These are phyloP conservation scores for Brassica cretica DNA, from an alignment of 345 rosid species.

Conservation along the genomic window DNA sequence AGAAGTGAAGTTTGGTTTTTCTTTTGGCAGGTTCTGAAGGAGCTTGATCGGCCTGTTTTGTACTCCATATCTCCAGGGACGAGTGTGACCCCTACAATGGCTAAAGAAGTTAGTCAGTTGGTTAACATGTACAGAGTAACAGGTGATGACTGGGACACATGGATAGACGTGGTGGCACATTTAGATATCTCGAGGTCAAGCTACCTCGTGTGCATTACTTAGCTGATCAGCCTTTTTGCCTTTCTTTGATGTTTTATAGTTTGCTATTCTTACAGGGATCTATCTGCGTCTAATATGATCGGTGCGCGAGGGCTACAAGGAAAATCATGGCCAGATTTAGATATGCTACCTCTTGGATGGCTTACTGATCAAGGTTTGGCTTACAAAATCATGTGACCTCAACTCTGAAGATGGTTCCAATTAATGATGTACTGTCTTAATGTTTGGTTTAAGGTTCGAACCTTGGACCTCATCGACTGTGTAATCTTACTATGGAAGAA, in stretches of 20 bases:
- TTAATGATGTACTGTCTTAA: neutral
- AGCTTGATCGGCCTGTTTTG: conserved; percentile 66
- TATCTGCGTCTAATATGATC: conserved; percentile 62
- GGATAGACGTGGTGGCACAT: conserved; percentile 81
- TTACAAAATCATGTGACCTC: neutral
- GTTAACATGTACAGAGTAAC: conserved; percentile 88
- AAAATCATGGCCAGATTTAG: conserved; percentile 90
- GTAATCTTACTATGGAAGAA: conserved; percentile 64
- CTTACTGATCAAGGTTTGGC: conserved; percentile 78
- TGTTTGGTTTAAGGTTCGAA: conserved; percentile 55
- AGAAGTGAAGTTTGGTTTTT: conserved; percentile 5
- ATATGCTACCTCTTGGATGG: conserved; percentile 92
- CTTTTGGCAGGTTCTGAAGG: conserved; percentile 63
- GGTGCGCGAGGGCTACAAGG: conserved; percentile 68
- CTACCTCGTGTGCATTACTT: no score
- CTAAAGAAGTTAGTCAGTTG: conserved; percentile 61
- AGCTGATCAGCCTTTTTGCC: neutral
- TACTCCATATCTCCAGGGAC: conserved; percentile 95
- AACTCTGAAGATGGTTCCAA: neutral
- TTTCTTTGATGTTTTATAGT: conserved; percentile 1
- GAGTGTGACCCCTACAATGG: conserved; percentile 73
- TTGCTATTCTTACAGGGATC: conserved; percentile 53
- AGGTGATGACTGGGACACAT: conserved; percentile 95
- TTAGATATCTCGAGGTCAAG: conserved; percentile 67
- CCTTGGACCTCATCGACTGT: conserved; percentile 72